A percentile compares a stretch with the other conserved stretches of the same genome.
phyloP scores from a whole-genome alignment of 2,329 filamentous ascomycete species.

The Cyphellophora europaea region DNA sequence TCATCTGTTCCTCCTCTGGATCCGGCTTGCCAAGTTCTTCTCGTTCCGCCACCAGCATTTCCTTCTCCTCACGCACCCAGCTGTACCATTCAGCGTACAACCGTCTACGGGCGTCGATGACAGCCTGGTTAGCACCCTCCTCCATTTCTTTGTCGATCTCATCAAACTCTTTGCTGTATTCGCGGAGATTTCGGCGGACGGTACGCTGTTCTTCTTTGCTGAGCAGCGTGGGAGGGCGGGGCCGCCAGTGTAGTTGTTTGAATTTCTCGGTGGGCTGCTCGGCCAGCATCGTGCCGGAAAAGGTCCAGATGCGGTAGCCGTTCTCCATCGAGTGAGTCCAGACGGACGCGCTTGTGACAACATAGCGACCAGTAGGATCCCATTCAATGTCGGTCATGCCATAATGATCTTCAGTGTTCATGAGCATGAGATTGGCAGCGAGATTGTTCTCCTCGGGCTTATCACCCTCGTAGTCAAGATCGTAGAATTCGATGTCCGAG shows the following conservation, averaged over 20 bases:
- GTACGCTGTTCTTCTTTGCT: constrained; percentile 95
- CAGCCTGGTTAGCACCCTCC: constrained; percentile 85
- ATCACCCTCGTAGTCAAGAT: constrained; percentile 96
- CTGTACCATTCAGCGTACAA: constrained; percentile 80
- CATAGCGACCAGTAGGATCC: constrained; percentile 92
- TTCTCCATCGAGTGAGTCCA: constrained; percentile 99
- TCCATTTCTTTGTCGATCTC: constrained; percentile 90
- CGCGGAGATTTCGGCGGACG: constrained; percentile 94
- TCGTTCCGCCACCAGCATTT: constrained; percentile 64
- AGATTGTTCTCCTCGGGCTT: constrained; percentile 93
- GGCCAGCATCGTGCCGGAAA: constrained; percentile 77
- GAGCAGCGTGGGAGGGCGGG: constrained; percentile 81
- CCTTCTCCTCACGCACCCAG: constrained; percentile 68
- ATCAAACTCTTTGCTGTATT: constrained; percentile 91
- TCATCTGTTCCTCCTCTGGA: constrained; percentile 51
- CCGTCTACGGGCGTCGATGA: constrained; percentile 76
- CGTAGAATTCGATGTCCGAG: constrained; percentile 95
- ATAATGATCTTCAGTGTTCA: constrained; percentile 92
- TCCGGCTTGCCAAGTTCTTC: constrained; percentile 56
- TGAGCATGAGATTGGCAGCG: constrained; percentile 86
- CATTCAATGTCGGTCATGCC: constrained; percentile 96
- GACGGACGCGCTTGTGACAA: constrained; percentile 83
- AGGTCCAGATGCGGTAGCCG: constrained; percentile 96
- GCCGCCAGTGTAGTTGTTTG: constrained; percentile 95
- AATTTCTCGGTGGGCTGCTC: constrained; percentile 94